Evolutionary conservation across 2,329 filamentous ascomycete genomes (phyloP).

Genomic region (Trichoderma koningii): DNA sequence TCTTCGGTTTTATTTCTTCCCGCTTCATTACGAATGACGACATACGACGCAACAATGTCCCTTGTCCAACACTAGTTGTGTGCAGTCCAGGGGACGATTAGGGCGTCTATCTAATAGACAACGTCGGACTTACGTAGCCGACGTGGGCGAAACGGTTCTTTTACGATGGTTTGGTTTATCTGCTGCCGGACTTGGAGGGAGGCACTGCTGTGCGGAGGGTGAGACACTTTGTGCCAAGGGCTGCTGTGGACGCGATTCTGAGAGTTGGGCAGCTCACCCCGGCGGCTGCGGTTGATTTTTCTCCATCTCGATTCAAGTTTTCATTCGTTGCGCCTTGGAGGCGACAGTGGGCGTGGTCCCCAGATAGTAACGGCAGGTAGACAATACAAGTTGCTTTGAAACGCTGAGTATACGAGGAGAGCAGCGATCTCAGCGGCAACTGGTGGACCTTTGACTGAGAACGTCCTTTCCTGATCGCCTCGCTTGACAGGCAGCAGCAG

Average conservation of each 20-base stretch:
- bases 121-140: slow-evolving; percentile 17
- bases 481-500: too few relatives aligned
- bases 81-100: not conserved
- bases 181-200: slow-evolving; percentile 6
- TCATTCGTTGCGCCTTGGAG: not conserved
- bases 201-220: not conserved
- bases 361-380: slow-evolving; percentile 7
- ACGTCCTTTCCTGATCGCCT: not conserved
- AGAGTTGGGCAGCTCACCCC: not conserved
- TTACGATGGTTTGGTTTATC: slow-evolving; percentile 15
- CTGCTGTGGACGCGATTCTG: not conserved
- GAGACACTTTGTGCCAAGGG: not conserved
- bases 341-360: not conserved
- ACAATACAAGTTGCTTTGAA: slow-evolving; percentile 15
- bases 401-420: not conserved
- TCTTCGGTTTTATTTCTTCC: too few relatives aligned
- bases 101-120: slow-evolving; percentile 24
- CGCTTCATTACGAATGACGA: slow-evolving; percentile 18
- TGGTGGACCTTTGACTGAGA: not conserved
- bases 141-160: slow-evolving; percentile 23
- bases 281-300: not conserved
- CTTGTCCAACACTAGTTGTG: slow-evolving; percentile 6
- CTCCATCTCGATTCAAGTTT: not conserved
- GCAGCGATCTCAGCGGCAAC: not conserved
- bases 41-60: not conserved